Conservation (phyloP, 2,329 filamentous ascomycete genomes). For the Colletotrichum abscissum region DNA sequence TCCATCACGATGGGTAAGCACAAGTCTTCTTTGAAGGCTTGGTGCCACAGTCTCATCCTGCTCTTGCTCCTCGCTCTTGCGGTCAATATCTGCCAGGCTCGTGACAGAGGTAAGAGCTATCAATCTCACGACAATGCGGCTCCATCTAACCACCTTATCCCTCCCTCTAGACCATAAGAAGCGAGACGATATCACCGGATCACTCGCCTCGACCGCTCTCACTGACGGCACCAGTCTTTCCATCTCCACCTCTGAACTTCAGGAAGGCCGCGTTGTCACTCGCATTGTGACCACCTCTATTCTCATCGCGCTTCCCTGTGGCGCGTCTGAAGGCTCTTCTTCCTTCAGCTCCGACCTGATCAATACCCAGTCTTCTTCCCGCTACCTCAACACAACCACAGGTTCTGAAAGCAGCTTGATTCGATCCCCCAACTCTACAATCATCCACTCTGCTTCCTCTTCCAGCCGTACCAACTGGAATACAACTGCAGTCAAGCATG, state of each 20-base stretch:
- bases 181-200: neutral
- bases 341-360: neutral
- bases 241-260: neutral
- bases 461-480: neutral
- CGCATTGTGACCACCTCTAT: conserved; percentile 13
- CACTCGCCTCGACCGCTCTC: neutral
- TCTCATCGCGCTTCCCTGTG: conserved; percentile 3
- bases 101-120: neutral
- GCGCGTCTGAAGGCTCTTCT: neutral
- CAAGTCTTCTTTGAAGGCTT: neutral
- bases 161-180: neutral
- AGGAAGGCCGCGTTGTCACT: neutral
- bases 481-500: no score
- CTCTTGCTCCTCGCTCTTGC: neutral
- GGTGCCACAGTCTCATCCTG: neutral
- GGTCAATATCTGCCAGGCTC: neutral
- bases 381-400: neutral
- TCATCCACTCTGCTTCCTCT: neutral
- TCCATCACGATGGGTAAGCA: neutral
- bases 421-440: neutral
- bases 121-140: neutral
- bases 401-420: neutral
- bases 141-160: neutral
- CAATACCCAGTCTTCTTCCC: neutral
- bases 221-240: neutral